Evolutionary conservation across 768 basidiomycete genomes (phyloP).

Genomic region (Hydnum rufescens): DNA sequence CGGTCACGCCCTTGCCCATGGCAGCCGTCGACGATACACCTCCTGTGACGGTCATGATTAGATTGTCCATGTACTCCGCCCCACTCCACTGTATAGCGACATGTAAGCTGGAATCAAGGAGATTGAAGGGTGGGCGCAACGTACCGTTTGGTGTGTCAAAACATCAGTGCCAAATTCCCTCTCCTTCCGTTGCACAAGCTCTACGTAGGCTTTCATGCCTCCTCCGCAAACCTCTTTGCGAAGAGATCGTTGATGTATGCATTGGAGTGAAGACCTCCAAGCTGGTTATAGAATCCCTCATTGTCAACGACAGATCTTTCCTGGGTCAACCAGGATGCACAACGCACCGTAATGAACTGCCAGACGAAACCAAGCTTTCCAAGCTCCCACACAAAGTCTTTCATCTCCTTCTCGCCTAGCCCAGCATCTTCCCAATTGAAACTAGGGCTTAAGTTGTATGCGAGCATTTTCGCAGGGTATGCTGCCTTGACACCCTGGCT

Average conservation of each 20-base stretch:
- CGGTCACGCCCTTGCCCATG: slow-evolving; percentile 96
- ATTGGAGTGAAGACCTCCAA: slow-evolving; percentile 92
- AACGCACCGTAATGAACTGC: slow-evolving; percentile 90
- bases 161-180: slow-evolving; percentile 90
- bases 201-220: slow-evolving; percentile 98
- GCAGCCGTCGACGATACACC: slow-evolving; percentile 95
- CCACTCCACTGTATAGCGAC: slow-evolving; percentile 63
- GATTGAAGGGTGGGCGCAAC: slow-evolving; percentile 11
- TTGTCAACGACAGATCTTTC: slow-evolving; percentile 3
- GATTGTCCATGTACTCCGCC: slow-evolving; percentile 75
- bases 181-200: slow-evolving; percentile 80
- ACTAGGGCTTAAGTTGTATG: slow-evolving; percentile 88
- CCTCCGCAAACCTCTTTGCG: slow-evolving; percentile 75
- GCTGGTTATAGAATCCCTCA: slow-evolving; percentile 33
- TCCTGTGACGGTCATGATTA: slow-evolving; percentile 92
- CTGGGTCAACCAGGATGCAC: background rate
- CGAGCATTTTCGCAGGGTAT: slow-evolving; percentile 82
- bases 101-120: slow-evolving; percentile 7
- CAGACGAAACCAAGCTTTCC: slow-evolving; percentile 93
- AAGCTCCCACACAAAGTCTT: slow-evolving; percentile 76
- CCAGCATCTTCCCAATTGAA: slow-evolving; percentile 95
- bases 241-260: slow-evolving; percentile 92
- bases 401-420: slow-evolving; percentile 66
- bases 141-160: slow-evolving; percentile 87
- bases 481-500: slow-evolving; percentile 67